A percentile compares a stretch with the other conserved stretches of the same genome.
phyloP scores from a whole-genome alignment of 495 filamentous ascomycete genomes.

The Penicillium simplicissimum region DNA sequence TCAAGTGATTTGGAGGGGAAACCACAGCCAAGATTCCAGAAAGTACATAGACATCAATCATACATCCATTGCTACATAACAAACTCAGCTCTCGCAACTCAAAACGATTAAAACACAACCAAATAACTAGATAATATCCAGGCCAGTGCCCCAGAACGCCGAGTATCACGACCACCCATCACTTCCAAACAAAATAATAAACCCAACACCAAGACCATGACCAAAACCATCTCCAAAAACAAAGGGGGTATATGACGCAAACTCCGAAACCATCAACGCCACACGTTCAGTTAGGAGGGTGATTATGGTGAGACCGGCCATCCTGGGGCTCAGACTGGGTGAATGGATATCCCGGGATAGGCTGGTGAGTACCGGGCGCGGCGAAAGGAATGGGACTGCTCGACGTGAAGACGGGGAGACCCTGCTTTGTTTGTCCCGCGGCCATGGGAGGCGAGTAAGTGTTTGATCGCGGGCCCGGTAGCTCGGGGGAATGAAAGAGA shows the following conservation, averaged over 20 bases:
- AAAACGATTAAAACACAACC: background rate
- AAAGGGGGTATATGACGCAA: conserved; percentile 12
- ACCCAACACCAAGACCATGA: too few species aligned
- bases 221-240: background rate
- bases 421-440: conserved; percentile 40
- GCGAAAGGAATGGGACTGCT: conserved; percentile 54
- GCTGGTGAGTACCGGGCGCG: conserved; percentile 11
- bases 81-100: background rate
- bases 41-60: background rate
- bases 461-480: conserved; percentile 15
- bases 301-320: background rate
- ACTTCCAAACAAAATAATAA: background rate
- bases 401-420: conserved; percentile 54
- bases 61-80: background rate
- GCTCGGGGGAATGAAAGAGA: conserved; percentile 25
- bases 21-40: too few species aligned
- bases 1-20: too few species aligned
- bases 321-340: background rate
- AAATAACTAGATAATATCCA: background rate
- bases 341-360: background rate
- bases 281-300: background rate
- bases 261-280: background rate
- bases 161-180: background rate
- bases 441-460: conserved; percentile 35
- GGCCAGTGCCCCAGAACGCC: background rate